Base-by-base conservation (phyloP, 805 yeast genomes). In the Starmerella sp. region DNA sequence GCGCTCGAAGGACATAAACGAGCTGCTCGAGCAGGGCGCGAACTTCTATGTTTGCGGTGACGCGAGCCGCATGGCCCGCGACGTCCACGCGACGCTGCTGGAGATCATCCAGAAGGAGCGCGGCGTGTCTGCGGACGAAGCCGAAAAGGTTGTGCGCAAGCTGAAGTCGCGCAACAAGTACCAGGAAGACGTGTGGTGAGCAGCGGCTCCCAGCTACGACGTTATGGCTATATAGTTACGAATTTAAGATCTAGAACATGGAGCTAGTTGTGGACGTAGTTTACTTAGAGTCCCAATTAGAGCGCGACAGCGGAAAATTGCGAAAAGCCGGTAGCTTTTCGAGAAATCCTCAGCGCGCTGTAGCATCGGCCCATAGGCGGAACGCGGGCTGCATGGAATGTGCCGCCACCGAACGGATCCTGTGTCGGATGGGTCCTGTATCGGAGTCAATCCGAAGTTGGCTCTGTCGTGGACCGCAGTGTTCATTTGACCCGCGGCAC, bases 131-230 rank as follows among this genome's bases (percentile, higher is more conserved):
- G 77, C 75, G 55, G 84, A 77, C 36, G 81, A 80, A 60, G 96
- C 95, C 13, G 78, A 79, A 53, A 93, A 84, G 56, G 74, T 85
- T 65, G 77, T 88, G 57, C 86, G 87, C 73, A 78, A 82, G 60
- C 78, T 85, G 73, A 86, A 86, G 69, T 81, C 86, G 30, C 83
- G 84, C 63, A 91, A 90, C 68, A 81, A 84, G 71, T 91, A 89
- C 70, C 98, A 91, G 73, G 97, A 93, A 73, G 98, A 91, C 76
- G 96, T 91, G 13, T 91, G 98, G 98, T 91, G 74, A 72, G 7
- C 14, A 4, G 6, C 5, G 15, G 29, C 30, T 31, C 48, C 15
- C 37, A 11, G 37, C 37, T n/a, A 34, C 39, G 37, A 17, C 30
- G 49, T 46, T 46, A 34, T 46, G 39, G 28, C 28, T 17, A 46